Conservation (phyloP, 148 eudicot species). For the Diospyros kaki region DNA sequence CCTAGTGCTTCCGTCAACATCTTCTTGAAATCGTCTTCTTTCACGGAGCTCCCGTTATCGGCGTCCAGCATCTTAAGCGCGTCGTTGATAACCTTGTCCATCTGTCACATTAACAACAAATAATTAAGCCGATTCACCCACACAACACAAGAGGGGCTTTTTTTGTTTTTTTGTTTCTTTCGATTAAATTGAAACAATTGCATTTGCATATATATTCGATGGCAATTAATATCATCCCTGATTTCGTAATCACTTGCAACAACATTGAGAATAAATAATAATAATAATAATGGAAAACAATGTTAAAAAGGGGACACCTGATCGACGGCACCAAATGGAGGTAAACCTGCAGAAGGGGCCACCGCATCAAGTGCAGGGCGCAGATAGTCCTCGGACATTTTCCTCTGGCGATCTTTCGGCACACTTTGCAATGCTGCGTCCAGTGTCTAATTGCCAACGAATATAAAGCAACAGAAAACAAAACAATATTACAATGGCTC, state of each 20-base stretch:
- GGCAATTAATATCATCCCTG: too few relatives aligned
- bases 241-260: too few relatives aligned
- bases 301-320: constrained; percentile 45
- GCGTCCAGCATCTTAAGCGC: constrained; percentile 60
- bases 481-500: too few relatives aligned
- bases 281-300: too few relatives aligned
- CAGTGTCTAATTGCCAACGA: constrained; percentile 39
- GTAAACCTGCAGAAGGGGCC: constrained; percentile 82
- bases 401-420: constrained; percentile 65
- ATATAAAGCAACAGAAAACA: too few relatives aligned
- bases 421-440: constrained; percentile 43
- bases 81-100: constrained; percentile 51
- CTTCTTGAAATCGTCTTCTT: constrained; percentile 91
- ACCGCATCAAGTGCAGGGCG: constrained; percentile 56
- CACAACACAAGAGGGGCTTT: too few relatives aligned
- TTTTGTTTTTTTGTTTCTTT: too few relatives aligned
- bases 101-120: constrained; percentile 25
- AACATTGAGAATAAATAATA: too few relatives aligned
- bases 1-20: constrained; percentile 62
- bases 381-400: constrained; percentile 59
- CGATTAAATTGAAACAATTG: too few relatives aligned
- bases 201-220: too few relatives aligned
- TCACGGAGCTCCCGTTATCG: constrained; percentile 59
- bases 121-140: too few relatives aligned
- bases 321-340: constrained; percentile 75